Base-by-base conservation (phyloP, 2,329 filamentous ascomycete genomes). In the Neonectria faginata region DNA sequence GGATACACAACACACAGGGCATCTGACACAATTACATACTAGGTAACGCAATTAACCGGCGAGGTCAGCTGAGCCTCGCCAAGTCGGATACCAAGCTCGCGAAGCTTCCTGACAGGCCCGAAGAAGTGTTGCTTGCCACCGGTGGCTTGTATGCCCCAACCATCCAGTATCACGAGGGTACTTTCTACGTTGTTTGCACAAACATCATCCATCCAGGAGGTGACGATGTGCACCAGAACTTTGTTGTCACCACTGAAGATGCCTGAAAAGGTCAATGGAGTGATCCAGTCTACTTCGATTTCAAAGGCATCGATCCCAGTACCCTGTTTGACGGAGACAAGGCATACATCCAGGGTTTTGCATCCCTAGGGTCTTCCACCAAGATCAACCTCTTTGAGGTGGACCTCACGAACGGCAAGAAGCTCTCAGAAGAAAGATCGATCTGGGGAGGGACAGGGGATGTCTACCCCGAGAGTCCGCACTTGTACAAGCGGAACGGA, bases 11-110 rank as follows among this genome's bases (percentile, higher is more conserved):
- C 22, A 25, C 22, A 25, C 22, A 25, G 29, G 4, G 2, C 25
- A 11, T 47, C 9, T 58, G 2, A 36, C 51, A n/a, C 31, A n/a
- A 18, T 39, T 51, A 6, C 11, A 25, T n/a, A 44, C 16, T 20
- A 58, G 56, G 44, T 7, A 58, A 58, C 33, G 56, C 56, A 29
- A 58, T 58, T 44, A 42, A 41, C 25, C 56, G 56, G 16, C 45
- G 6, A 42, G 44, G 51, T 42, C 56, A 58, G 33, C 25, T 58
- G 45, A 58, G 56, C n/a, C 56, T 58, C 12, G 41, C 25, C 11
- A 51, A 51, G 22, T 51, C 56, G 5, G 22, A 31, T 18, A 51
- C 56, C 16, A 51, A 44, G 9, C 9, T 51, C 16, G 27, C 1
- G 18, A 10, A 16, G 6, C 31, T 58, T 11, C 22, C 47, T 20